phyloP scores from a whole-genome alignment of 2,329 filamentous ascomycete genomes.

The Verticillium alfalfae region DNA sequence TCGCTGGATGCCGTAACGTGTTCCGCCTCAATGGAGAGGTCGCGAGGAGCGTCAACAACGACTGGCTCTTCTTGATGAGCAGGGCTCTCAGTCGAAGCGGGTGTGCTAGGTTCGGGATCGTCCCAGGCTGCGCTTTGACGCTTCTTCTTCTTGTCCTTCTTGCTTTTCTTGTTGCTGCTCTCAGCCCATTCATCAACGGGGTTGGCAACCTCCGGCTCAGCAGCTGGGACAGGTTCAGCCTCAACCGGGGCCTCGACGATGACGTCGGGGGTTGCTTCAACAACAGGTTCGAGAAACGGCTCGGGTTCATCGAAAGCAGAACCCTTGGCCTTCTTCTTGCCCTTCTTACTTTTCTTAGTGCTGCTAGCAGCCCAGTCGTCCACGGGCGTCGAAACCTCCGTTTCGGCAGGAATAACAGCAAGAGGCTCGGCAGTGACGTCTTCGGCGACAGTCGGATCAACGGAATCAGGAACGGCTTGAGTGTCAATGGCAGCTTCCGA shows the following conservation, averaged over 20 bases:
- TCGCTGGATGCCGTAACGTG: not conserved
- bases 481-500: not conserved
- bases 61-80: not conserved
- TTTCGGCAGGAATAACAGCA: not conserved
- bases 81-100: not conserved
- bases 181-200: not conserved
- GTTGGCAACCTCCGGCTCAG: not conserved
- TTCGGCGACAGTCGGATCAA: not conserved
- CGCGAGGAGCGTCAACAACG: not conserved
- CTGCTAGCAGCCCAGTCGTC: constrained; percentile 1
- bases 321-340: not conserved
- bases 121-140: not conserved
- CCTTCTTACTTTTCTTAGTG: constrained; percentile 13
- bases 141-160: not conserved
- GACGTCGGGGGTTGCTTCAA: not conserved
- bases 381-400: not conserved
- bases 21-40: not conserved
- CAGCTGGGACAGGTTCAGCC: no score
- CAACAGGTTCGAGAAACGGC: not conserved
- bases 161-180: not conserved
- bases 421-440: not conserved
- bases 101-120: not conserved
- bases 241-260: no score
- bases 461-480: not conserved
- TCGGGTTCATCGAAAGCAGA: no score